Conservation (phyloP, 2,329 filamentous ascomycete genomes). For the Alternaria dauci region DNA sequence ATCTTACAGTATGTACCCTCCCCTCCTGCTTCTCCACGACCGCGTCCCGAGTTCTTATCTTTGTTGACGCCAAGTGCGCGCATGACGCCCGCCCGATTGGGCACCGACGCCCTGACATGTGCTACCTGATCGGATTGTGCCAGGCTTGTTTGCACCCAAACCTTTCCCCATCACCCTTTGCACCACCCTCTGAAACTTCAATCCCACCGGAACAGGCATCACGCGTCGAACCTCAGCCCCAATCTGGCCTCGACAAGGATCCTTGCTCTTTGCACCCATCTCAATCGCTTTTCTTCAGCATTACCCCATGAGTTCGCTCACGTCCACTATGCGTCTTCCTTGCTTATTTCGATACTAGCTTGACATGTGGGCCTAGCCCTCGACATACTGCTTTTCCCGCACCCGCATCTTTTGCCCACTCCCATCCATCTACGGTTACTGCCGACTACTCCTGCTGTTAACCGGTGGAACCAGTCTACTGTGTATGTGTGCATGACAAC, state of each 20-base stretch:
- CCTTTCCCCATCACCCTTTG: constrained; percentile 17
- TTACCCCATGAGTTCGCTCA: neutral
- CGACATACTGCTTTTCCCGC: neutral
- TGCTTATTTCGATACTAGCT: neutral
- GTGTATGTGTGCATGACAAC: too few species aligned
- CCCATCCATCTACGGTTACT: neutral
- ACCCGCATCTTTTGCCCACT: neutral
- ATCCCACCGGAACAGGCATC: constrained; percentile 3
- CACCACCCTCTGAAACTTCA: constrained; percentile 31
- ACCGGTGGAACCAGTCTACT: neutral
- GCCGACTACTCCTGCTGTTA: too few species aligned
- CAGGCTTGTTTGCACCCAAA: constrained; percentile 15
- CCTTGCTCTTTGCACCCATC: neutral
- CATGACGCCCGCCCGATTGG: constrained; percentile 28
- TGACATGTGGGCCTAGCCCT: neutral
- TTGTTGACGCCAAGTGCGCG: constrained; percentile 23
- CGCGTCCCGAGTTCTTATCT: constrained; percentile 14
- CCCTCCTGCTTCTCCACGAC: neutral
- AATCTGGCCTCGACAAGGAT: neutral
- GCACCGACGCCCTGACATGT: constrained; percentile 26
- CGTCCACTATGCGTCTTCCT: constrained; percentile 4
- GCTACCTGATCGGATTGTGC: constrained; percentile 27
- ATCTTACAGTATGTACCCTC: neutral
- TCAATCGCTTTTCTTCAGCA: neutral
- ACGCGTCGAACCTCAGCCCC: neutral